Evolutionary conservation across 441 rosid species (phyloP).

Genomic region (Adansonia rubrostipa): DNA sequence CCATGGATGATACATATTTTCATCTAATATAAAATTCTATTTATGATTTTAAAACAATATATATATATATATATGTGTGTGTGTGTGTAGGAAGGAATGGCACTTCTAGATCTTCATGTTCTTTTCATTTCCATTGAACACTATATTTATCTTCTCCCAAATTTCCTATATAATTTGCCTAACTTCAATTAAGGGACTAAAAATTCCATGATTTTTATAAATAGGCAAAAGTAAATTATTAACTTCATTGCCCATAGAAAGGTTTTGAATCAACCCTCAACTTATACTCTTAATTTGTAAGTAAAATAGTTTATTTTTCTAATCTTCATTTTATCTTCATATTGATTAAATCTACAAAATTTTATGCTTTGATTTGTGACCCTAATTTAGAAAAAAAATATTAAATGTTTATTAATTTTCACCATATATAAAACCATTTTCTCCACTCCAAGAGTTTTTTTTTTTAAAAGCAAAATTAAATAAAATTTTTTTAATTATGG

Average conservation of each 20-base stretch:
- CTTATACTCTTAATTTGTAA: not conserved
- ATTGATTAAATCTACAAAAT: not conserved
- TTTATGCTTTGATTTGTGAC: not conserved
- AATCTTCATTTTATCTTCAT: not conserved
- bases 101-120: not conserved
- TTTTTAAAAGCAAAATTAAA: not conserved
- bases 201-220: not conserved
- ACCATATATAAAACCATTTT: not conserved
- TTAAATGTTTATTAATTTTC: not conserved
- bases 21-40: not conserved
- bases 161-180: not conserved
- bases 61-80: not conserved
- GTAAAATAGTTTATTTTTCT: not conserved
- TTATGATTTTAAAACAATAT: not conserved
- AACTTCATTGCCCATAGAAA: not conserved
- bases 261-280: not conserved
- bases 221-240: not conserved
- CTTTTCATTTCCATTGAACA: not conserved
- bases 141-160: not conserved
- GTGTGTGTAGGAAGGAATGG: not conserved
- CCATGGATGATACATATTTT: not conserved
- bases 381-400: not conserved
- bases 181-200: not conserved
- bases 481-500: not conserved
- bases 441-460: not conserved